Base-by-base conservation (phyloP, 140 eudicot genomes). In the Stevia rebaudiana region DNA sequence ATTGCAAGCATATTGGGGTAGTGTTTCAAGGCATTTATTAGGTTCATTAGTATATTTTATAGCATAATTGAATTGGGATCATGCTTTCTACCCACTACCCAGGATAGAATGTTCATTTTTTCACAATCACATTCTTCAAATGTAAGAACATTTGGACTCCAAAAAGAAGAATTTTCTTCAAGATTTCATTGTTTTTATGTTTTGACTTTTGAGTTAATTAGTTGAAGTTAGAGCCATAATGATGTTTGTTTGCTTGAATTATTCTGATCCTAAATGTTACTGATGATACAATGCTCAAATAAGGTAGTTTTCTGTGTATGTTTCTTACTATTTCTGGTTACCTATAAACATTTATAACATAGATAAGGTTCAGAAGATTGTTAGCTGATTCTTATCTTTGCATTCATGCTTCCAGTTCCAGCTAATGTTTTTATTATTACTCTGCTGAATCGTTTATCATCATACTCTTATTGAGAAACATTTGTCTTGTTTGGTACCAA, bases 11-110 rank as follows among this genome's bases (percentile, higher is more conserved):
- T 46, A 12, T 46, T 64, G 43, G 41, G 44, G 31, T 11, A n/a
- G n/a, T n/a, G 69, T 15, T 63, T 41, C 46, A 4, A 11, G 21
- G 70, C 31, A 31, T 9, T 31, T 65, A 48, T 47, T 11, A 31
- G 60, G 70, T 51, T 31, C 22, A 65, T 31, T 42, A 11, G 16
- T 48, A 11, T 19, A 33, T 66, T 51, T 66, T 51, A n/a, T n/a
- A 12, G 23, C 70, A 18, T 33, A 47, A 48, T 65, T 23, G 39
- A 35, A 28, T 64, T 46, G 0, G 11, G 36, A 10, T 48, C 71
- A 6, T 65, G 24, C 33, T 49, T 48, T 48, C 11, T 5, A 30
- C 5, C 11, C 47, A 31, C n/a, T n/a, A n/a, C n/a, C n/a, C n/a
- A n/a, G 42, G 13, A 16, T 39, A 67, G 62, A 39, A 11, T 36